Conservation (phyloP, 192 early-diverging fungal genomes). For the Umbelopsis sp. region DNA sequence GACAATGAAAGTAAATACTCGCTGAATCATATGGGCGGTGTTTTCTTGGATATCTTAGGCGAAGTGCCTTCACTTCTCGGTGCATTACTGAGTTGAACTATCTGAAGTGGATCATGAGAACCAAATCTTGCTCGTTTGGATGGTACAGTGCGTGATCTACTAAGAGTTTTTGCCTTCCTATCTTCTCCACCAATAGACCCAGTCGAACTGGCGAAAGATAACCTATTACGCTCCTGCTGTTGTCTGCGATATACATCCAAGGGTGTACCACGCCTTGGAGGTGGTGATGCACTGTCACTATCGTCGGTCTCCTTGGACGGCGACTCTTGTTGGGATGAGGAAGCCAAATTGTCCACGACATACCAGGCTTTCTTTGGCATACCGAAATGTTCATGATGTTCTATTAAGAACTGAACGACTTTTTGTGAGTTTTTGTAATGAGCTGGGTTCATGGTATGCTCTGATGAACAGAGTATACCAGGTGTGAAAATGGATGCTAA, state of each 20-base stretch:
- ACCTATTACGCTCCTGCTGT: slow-evolving; percentile 5
- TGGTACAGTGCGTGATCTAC: slow-evolving; percentile 31
- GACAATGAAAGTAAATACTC: neutral
- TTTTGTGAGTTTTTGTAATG: slow-evolving; percentile 73
- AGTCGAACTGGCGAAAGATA: slow-evolving; percentile 4
- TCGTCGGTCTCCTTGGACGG: neutral
- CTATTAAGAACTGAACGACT: slow-evolving; percentile 77
- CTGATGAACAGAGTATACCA: slow-evolving; percentile 69
- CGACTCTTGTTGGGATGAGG: neutral
- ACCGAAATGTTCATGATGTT: slow-evolving; percentile 43
- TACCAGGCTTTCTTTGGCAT: slow-evolving; percentile 26
- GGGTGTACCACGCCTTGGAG: slow-evolving; percentile 12
- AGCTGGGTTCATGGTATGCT: slow-evolving; percentile 68
- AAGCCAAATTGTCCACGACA: neutral
- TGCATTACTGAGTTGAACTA: slow-evolving; percentile 28
- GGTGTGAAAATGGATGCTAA: slow-evolving; percentile 78
- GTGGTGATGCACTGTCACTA: neutral
- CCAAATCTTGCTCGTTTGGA: slow-evolving; percentile 32
- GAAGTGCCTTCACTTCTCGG: slow-evolving; percentile 15
- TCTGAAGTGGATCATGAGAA: slow-evolving; percentile 34
- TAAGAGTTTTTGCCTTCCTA: slow-evolving; percentile 3
- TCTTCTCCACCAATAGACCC: slow-evolving; percentile 6
- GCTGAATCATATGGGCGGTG: neutral
- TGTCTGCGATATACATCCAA: slow-evolving; percentile 17
- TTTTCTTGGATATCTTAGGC: neutral